Evolutionary conservation across 371 early-diverging fungal genomes (phyloP).

Genomic region (Lichtheimia corymbifera): DNA sequence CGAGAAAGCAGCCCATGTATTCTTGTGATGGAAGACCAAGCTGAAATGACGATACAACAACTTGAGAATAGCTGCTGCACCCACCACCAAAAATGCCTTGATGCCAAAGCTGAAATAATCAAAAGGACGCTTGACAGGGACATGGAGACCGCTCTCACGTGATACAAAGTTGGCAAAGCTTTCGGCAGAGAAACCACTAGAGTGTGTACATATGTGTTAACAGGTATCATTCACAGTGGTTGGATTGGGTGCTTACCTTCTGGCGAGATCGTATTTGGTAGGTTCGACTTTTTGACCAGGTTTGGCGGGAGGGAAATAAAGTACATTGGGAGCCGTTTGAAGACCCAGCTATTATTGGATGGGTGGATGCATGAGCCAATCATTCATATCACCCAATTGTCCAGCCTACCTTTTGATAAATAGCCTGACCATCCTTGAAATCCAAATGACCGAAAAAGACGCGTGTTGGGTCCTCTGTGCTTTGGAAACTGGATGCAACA

Average conservation of each 20-base stretch:
- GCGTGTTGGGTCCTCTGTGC: constrained; percentile 42
- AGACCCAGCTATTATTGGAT: constrained; percentile 44
- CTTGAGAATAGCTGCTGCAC: constrained; percentile 38
- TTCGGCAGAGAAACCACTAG: constrained; percentile 73
- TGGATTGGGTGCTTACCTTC: constrained; percentile 20
- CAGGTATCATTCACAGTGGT: neutral
- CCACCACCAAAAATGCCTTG: constrained; percentile 43
- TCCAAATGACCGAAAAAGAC: constrained; percentile 76
- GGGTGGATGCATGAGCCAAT: neutral
- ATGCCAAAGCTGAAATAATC: constrained; percentile 44
- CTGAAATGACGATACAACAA: constrained; percentile 49
- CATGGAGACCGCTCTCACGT: constrained; percentile 38
- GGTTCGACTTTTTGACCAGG: constrained; percentile 45
- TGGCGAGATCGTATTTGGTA: constrained; percentile 44
- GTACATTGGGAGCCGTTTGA: constrained; percentile 70
- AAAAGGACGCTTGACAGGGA: constrained; percentile 48
- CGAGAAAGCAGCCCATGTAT: constrained; percentile 60
- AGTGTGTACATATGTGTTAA: neutral
- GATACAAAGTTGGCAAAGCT: constrained; percentile 63
- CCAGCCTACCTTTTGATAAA: constrained; percentile 66
- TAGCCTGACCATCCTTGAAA: constrained; percentile 70
- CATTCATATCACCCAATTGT: neutral
- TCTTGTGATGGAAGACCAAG: constrained; percentile 56
- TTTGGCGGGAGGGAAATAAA: constrained; percentile 74
- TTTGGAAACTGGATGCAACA: constrained; percentile 63